These are phyloP conservation scores for Endocalyx cinctus DNA, from an alignment of 2,329 filamentous ascomycete species.

Conservation along the genomic window DNA sequence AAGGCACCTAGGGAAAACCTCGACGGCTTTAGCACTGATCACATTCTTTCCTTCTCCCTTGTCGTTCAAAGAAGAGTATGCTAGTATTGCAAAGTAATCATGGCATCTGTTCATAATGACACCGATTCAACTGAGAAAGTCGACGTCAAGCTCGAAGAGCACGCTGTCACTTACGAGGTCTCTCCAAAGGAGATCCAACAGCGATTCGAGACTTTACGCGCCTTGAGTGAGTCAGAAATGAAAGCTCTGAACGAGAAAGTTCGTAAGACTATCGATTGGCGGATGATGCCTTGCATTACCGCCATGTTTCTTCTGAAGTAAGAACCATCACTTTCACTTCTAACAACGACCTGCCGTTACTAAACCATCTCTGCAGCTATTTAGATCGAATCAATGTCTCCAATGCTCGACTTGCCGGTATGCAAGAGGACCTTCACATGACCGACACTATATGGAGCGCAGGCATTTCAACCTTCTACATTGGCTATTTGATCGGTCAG, in stretches of 20 bases:
- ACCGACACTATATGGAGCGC: conserved; percentile 30
- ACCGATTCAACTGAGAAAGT: too few species aligned
- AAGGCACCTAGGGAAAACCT: too few species aligned
- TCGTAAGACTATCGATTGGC: conserved; percentile 26
- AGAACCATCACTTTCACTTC: not conserved
- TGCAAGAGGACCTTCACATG: conserved; percentile 30
- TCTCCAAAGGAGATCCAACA: too few species aligned
- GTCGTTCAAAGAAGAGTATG: too few species aligned
- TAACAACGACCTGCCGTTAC: not conserved
- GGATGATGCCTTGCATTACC: conserved; percentile 24
- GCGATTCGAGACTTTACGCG: too few species aligned
- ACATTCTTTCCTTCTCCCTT: too few species aligned
- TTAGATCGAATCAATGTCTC: conserved; percentile 47
- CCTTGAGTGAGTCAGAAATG: too few species aligned
- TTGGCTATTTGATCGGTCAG: conserved; percentile 39
- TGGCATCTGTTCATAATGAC: too few species aligned
- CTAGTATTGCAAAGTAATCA: too few species aligned
- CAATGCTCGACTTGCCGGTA: conserved; percentile 31
- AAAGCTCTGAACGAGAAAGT: conserved; percentile 21
- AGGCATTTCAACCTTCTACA: conserved; percentile 38
- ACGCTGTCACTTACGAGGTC: too few species aligned
- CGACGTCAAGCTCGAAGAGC: too few species aligned
- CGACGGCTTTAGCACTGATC: too few species aligned
- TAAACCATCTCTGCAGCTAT: conserved; percentile 35
- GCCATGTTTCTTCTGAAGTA: conserved; percentile 25